Evolutionary conservation across 306 rosid genomes (phyloP).

Genomic region (Corylus americana): DNA sequence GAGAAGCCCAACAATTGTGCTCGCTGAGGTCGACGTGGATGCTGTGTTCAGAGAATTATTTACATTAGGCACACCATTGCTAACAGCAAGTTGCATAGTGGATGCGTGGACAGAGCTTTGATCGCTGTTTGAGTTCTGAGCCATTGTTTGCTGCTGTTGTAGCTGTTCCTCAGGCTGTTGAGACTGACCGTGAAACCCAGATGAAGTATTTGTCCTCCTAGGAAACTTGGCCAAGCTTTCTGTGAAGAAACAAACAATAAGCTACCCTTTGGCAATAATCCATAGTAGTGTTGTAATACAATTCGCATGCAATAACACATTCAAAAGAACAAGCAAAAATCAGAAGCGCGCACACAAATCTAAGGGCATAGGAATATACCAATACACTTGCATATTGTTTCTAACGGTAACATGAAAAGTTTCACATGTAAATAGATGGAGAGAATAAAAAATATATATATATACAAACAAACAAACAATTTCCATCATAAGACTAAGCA

Average conservation of each 20-base stretch:
- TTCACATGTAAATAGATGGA: not conserved
- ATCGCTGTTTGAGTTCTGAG: conserved; percentile 58
- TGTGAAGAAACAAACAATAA: conserved; percentile 31
- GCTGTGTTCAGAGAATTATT: conserved; percentile 64
- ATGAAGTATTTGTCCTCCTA: conserved; percentile 62
- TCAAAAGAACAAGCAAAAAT: not conserved
- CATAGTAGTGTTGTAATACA: not conserved
- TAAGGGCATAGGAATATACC: not conserved
- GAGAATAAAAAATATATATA: not conserved
- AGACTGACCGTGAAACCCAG: conserved; percentile 67
- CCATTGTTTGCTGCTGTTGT: conserved; percentile 55
- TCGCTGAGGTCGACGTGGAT: conserved; percentile 72
- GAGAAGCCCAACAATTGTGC: conserved; percentile 95
- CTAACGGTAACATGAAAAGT: not conserved
- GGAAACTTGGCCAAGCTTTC: conserved; percentile 95
- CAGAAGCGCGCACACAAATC: not conserved
- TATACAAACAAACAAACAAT: no score
- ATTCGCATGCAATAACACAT: not conserved
- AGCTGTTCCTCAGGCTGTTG: conserved; percentile 70
- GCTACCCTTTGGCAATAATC: conserved; percentile 3
- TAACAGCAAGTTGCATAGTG: conserved; percentile 62
- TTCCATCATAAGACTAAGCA: not conserved
- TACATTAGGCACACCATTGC: conserved; percentile 77
- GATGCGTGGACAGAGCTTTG: conserved; percentile 59
- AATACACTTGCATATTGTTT: not conserved